Evolutionary conservation across 2,329 filamentous ascomycete genomes (phyloP), one percentile per base, ranked within the genome.

Genomic region (Piedraia hortae): DNA sequence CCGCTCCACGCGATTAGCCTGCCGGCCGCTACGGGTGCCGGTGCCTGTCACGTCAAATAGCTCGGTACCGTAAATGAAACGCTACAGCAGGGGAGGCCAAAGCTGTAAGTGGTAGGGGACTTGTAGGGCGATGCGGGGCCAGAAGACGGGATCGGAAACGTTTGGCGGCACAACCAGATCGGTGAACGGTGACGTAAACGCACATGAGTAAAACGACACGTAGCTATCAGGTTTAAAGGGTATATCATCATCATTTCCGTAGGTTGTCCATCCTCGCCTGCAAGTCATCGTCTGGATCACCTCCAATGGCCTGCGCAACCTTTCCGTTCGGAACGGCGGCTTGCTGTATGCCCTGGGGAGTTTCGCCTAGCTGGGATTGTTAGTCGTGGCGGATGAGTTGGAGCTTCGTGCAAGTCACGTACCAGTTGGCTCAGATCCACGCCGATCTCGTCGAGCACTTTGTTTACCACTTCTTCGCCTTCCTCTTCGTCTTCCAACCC

Each of bases 381-480:
- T n/a, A 20, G 21, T 20, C 24, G 20, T 20, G 10, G 17, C n/a
- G n/a, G n/a, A n/a, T n/a, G n/a, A 12, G 17, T 31, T 22, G 6
- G 8, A 34, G 30, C 21, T 20, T 7, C 14, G 13, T 6, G 23
- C n/a, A 17, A 8, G 7, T 3, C 15, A 57, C 74, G 50, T 57
- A 93, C 82, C 34, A 74, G 59, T 48, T 85, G 73, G 35, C 71
- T 78, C 26, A 93, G 58, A 40, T 97, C 82, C 14, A 97, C 68
- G 23, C 85, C 85, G 43, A 97, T 90, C 49, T 93, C 85, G 41
- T 93, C 85, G 37, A 97, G 48, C 4, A 97, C 75, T 47, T 91
- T 78, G 37, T 90, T 88, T 15, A 97, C 78, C 7, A 93, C 74
- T 43, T 97, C 85, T 35, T 97, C 85, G 15, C 80, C 75, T 45